Evolutionary conservation across 768 basidiomycete genomes (phyloP).

Genomic region (Psilocybe cubensis): DNA sequence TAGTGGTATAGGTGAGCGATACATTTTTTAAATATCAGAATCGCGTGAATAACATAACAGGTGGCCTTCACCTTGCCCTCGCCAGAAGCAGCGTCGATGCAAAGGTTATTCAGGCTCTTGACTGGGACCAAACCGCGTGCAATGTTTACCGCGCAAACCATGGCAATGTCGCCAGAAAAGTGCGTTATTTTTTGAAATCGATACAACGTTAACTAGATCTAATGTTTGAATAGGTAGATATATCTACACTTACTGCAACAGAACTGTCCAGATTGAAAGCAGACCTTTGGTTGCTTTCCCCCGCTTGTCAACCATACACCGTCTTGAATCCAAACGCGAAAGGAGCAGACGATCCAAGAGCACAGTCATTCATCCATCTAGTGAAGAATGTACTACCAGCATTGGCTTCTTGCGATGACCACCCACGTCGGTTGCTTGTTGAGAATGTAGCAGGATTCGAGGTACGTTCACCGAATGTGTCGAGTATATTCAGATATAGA

Average conservation of each 20-base stretch:
- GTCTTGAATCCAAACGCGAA: slow-evolving; percentile 74
- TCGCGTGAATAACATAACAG: slow-evolving; percentile 36
- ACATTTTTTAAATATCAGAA: not conserved
- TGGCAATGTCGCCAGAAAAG: slow-evolving; percentile 55
- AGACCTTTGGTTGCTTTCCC: slow-evolving; percentile 78
- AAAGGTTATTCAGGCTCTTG: slow-evolving; percentile 67
- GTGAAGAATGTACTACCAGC: slow-evolving; percentile 65
- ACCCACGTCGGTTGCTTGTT: slow-evolving; percentile 65
- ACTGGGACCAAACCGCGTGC: slow-evolving; percentile 81
- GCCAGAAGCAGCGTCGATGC: slow-evolving; percentile 50
- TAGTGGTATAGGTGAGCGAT: slow-evolving; percentile 69
- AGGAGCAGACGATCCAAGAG: slow-evolving; percentile 74
- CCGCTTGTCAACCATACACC: slow-evolving; percentile 86
- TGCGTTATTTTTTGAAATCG: slow-evolving; percentile 24
- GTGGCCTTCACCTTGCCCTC: slow-evolving; percentile 75
- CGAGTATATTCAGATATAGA: not conserved
- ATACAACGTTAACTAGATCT: not conserved
- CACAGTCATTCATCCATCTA: slow-evolving; percentile 75
- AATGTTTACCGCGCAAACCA: slow-evolving; percentile 71
- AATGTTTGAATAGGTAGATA: slow-evolving; percentile 50
- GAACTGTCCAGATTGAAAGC: slow-evolving; percentile 52
- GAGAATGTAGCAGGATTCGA: slow-evolving; percentile 89
- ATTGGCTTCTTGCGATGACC: slow-evolving; percentile 43
- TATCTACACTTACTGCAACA: slow-evolving; percentile 54
- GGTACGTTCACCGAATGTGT: slow-evolving; percentile 42